A percentile compares a stretch with the other conserved stretches of the same genome.
Evolutionary conservation across 176 grass and related monocot species (phyloP).

Genomic region (Carex myosuroides): DNA sequence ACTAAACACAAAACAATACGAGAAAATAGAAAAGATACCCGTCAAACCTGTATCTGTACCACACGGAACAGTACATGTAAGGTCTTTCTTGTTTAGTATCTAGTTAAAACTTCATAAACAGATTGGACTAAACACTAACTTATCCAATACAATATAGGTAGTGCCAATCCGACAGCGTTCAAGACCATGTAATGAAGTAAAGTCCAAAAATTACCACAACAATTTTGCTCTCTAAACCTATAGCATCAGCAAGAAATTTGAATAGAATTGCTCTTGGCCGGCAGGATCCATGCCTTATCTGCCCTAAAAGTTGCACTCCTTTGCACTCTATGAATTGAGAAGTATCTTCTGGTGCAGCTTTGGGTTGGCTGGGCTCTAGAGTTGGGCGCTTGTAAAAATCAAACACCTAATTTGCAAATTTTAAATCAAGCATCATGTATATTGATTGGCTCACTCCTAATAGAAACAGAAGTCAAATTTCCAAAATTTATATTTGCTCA

Average conservation of each 20-base stretch:
- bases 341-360: constrained; percentile 54
- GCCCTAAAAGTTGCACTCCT: constrained; percentile 85
- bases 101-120: background rate
- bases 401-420: constrained; percentile 70
- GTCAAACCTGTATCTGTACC: background rate
- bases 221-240: constrained; percentile 97
- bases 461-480: constrained; percentile 3
- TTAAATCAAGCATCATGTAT: background rate
- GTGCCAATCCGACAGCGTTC: background rate
- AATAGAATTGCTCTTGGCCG: constrained; percentile 91
- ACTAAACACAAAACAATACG: background rate
- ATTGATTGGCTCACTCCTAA: background rate
- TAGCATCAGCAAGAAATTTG: constrained; percentile 96
- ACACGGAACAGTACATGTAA: background rate
- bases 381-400: constrained; percentile 94
- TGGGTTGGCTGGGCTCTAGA: constrained; percentile 67
- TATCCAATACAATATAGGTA: background rate
- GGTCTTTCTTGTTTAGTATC: background rate
- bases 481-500: background rate
- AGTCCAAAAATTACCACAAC: constrained; percentile 61
- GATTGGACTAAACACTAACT: background rate
- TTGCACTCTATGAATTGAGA: constrained; percentile 64
- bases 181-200: background rate
- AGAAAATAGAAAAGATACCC: background rate
- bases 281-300: constrained; percentile 97